A percentile compares a stretch with the other conserved stretches of the same genome.
Evolutionary conservation across 2,329 filamentous ascomycete species (phyloP).

Genomic region (Neurospora sp.): DNA sequence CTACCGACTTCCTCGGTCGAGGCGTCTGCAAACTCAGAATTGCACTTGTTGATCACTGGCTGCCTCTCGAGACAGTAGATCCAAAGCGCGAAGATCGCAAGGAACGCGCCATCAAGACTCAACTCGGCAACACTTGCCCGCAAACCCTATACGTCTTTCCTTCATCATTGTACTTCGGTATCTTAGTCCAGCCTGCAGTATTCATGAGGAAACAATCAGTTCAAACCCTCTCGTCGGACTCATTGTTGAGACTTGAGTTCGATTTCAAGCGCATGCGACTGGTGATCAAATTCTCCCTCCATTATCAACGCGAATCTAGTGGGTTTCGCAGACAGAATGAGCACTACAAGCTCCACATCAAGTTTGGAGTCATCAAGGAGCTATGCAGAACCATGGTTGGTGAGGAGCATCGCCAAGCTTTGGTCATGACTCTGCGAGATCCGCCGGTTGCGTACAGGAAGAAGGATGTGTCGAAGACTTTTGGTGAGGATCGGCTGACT

Average conservation of each 20-base stretch:
- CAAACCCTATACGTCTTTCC: constrained; percentile 3
- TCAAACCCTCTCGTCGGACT: not conserved
- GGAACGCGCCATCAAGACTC: constrained; percentile 9
- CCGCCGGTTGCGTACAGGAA: constrained; percentile 40
- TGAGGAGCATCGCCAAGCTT: constrained; percentile 21
- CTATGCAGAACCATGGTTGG: constrained; percentile 29
- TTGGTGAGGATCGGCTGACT: constrained; percentile 19
- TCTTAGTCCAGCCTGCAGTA: constrained; percentile 10
- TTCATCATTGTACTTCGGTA: constrained; percentile 12
- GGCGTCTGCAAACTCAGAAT: constrained; percentile 18
- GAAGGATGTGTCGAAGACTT: constrained; percentile 23
- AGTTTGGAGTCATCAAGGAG: constrained; percentile 35
- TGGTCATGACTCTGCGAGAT: constrained; percentile 38
- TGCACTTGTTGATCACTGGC: not conserved
- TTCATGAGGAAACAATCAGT: constrained; percentile 14
- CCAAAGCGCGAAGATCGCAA: not conserved
- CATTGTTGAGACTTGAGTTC: constrained; percentile 21
- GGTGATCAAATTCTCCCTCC: constrained; percentile 22
- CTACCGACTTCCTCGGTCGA: constrained; percentile 37
- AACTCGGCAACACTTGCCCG: constrained; percentile 13
- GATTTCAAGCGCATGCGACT: constrained; percentile 22
- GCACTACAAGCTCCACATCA: constrained; percentile 32
- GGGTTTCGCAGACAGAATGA: constrained; percentile 2
- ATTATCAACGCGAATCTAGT: not conserved
- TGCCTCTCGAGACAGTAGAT: not conserved